These are phyloP conservation scores for Botrytis tulipae DNA, from an alignment of 2,329 filamentous ascomycete genomes.

Conservation along the genomic window DNA sequence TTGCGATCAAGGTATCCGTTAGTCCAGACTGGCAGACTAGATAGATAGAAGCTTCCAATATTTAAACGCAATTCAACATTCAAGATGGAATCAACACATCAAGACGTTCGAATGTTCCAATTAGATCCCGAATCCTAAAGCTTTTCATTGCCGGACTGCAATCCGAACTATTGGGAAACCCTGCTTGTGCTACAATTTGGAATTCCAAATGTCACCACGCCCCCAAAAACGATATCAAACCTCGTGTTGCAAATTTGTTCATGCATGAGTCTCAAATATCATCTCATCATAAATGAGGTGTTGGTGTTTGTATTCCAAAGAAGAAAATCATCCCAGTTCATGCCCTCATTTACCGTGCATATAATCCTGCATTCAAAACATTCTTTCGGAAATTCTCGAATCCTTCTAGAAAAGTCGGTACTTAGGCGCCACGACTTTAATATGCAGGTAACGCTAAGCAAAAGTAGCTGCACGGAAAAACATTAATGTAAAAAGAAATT, in stretches of 20 bases:
- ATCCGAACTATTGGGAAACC: not conserved
- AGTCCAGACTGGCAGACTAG: not conserved
- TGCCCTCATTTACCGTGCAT: slow-evolving; percentile 3
- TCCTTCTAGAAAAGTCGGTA: slow-evolving; percentile 21
- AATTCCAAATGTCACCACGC: not conserved
- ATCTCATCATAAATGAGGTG: slow-evolving; percentile 6
- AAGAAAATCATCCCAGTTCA: not conserved
- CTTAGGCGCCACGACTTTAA: not conserved
- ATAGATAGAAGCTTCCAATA: not conserved
- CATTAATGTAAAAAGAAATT: not conserved
- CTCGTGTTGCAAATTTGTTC: slow-evolving; percentile 10
- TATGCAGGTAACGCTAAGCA: slow-evolving; percentile 11
- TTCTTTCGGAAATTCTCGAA: slow-evolving; percentile 18
- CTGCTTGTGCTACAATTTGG: slow-evolving; percentile 1
- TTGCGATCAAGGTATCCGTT: not conserved
- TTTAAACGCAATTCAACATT: not conserved
- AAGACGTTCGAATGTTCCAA: not conserved
- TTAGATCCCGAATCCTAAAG: not conserved
- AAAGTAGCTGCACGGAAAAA: not conserved
- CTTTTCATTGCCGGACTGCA: not conserved
- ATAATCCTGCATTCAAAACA: not conserved
- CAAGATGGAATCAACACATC: not conserved
- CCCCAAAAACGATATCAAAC: not conserved
- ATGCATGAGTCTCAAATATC: not conserved
- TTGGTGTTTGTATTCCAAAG: not conserved